Percentiles rank a stretch among this genome's conserved stretches.
These are phyloP conservation scores for Podosphaera aphanis DNA, from an alignment of 2,329 filamentous ascomycete genomes.

Conservation along the genomic window DNA sequence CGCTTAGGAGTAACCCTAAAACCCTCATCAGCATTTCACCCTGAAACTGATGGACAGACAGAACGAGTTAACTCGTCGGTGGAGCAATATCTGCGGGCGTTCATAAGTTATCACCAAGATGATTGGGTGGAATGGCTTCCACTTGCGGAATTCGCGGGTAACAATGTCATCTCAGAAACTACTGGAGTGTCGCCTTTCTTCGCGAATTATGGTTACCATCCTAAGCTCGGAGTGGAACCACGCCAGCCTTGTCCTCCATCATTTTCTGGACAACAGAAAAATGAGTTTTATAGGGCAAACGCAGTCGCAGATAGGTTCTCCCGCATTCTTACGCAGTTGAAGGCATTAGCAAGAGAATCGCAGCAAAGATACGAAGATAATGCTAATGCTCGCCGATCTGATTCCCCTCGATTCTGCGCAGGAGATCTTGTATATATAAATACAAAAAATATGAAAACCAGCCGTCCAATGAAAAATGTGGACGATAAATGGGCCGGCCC, in stretches of 20 bases:
- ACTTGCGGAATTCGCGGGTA: conserved; percentile 6
- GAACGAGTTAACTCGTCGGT: too few species aligned
- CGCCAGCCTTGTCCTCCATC: background rate
- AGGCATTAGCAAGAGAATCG: background rate
- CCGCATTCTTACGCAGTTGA: background rate
- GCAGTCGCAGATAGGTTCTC: background rate
- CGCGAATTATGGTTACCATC: conserved; percentile 3
- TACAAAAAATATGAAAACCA: conserved; percentile 1
- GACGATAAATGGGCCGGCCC: background rate
- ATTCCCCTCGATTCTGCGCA: background rate
- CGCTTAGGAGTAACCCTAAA: conserved; percentile 1
- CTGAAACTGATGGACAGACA: conserved; percentile 6
- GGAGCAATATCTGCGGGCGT: too few species aligned
- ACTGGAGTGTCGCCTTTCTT: conserved; percentile 5
- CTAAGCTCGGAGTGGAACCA: background rate
- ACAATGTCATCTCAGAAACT: conserved; percentile 2
- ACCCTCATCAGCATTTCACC: conserved; percentile 4
- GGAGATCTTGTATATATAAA: background rate
- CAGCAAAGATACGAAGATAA: background rate
- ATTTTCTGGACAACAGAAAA: background rate
- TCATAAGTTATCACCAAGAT: conserved; percentile 5
- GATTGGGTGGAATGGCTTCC: conserved; percentile 5
- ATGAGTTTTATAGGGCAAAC: background rate
- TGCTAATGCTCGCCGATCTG: background rate
- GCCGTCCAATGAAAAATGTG: background rate